These are phyloP conservation scores for Casaregolazyma suthepensis DNA, from an alignment of 1,139 yeast species.

Conservation along the genomic window DNA sequence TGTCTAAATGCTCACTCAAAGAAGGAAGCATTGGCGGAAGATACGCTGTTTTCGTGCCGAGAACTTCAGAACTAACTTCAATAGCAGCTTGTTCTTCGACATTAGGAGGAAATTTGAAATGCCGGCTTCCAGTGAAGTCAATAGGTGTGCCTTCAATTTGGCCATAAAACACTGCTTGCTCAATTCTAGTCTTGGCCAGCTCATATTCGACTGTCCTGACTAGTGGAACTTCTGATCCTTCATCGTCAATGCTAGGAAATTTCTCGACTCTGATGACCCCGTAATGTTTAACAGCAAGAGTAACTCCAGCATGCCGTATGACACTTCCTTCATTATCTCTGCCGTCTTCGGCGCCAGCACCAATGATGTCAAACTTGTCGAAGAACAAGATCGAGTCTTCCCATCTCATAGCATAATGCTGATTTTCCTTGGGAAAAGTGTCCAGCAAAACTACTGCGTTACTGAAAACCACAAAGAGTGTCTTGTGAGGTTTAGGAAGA, in stretches of 20 bases:
- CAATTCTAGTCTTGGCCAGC: constrained; percentile 62
- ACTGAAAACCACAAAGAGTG: constrained; percentile 59
- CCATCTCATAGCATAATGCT: constrained; percentile 51
- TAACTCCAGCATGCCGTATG: constrained; percentile 39
- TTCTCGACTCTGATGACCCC: constrained; percentile 63
- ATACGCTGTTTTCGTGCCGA: constrained; percentile 43
- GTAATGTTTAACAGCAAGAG: constrained; percentile 47
- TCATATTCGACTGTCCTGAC: constrained; percentile 24
- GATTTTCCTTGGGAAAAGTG: constrained; percentile 40
- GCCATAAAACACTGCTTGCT: constrained; percentile 69
- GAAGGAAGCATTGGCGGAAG: constrained; percentile 43
- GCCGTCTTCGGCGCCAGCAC: constrained; percentile 50
- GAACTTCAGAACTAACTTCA: constrained; percentile 48
- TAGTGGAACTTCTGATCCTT: background rate
- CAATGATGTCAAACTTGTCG: constrained; percentile 49
- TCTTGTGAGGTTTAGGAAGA: constrained; percentile 55
- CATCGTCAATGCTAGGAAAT: constrained; percentile 16
- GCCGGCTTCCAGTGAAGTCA: constrained; percentile 44
- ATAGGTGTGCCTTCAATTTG: constrained; percentile 43
- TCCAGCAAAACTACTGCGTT: constrained; percentile 64
- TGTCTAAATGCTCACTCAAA: constrained; percentile 39
- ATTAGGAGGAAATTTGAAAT: constrained; percentile 30
- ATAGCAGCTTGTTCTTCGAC: constrained; percentile 46
- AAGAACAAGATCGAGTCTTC: constrained; percentile 66
- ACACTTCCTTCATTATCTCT: constrained; percentile 20